Base-by-base conservation (phyloP, 805 yeast genomes). In the Saccharomycodes ludwigii region DNA sequence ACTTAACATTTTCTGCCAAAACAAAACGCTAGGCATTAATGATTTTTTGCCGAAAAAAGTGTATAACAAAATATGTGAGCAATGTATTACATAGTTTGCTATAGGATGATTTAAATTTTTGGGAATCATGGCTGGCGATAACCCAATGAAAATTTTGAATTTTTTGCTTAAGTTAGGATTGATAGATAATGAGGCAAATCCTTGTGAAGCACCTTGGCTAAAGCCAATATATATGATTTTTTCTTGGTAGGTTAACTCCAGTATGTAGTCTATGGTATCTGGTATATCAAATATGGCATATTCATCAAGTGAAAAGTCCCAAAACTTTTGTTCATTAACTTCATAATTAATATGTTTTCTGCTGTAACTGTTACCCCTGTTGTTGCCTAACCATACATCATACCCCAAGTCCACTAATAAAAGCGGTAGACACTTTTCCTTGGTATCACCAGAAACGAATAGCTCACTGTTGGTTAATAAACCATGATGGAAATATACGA, bases 311-410 rank as follows among this genome's bases (percentile, higher is more conserved):
- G 83, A 72, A 46, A 80, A 83, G 51, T 82, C 71, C 95, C 95
- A 83, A 52, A 81, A 83, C 35, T 63, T 59, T 15, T 56, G 56
- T 3, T 52, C 51, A 60, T 35, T 31, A 5, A 44, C 35, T 6
- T 34, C 32, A 19, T 41, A 36, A 10, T 26, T 29, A 8, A 37
- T 31, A 31, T 51, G 54, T 17, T 37, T 58, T 52, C 41, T 47
- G 21, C 39, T 25, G 57, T 88, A 88, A 58, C 88, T 91, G 58
- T 88, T 91, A 11, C 94, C 94, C 34, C 95, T 65, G 48, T 82
- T 84, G 52, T 83, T 84, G 1, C 97, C 97, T 38, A 88, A 61
- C 88, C 94, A 86, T 6, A 88, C 96, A 48, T 88, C 98, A 54
- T 72, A 88, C 1, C 97, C 97, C 29, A 73, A 50, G 36, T 85